A percentile compares a stretch with the other conserved stretches of the same genome.
Conservation (phyloP, 495 filamentous ascomycete genomes). For the Tuber microsphaerosporum region DNA sequence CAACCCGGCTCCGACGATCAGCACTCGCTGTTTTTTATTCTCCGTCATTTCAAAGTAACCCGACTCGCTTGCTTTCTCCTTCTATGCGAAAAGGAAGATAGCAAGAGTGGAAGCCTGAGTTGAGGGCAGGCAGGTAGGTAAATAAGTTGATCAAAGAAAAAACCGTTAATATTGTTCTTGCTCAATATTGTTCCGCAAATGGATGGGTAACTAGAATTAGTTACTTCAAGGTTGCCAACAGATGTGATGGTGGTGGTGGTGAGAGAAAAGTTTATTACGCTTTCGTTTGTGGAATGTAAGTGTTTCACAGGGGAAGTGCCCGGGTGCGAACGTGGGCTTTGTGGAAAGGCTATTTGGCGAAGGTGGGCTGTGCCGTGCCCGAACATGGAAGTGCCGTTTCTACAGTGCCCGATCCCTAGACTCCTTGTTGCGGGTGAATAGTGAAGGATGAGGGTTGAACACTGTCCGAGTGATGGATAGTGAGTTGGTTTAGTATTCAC, state of each 20-base stretch:
- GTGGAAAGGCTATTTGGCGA: not conserved
- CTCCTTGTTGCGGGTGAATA: not conserved
- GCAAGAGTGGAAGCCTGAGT: not conserved
- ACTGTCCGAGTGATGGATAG: not conserved
- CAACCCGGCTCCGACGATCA: not conserved
- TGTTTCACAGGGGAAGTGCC: not conserved
- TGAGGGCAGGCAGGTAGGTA: not conserved
- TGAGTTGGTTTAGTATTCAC: not conserved
- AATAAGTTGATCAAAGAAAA: not conserved
- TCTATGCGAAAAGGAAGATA: not conserved
- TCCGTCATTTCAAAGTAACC: not conserved
- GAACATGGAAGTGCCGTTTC: not conserved
- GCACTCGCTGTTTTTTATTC: not conserved
- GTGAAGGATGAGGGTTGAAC: not conserved
- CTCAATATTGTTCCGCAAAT: not conserved
- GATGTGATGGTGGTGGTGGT: not conserved
- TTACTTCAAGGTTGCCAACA: not conserved
- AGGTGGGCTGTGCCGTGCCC: not conserved
- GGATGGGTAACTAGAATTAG: not conserved
- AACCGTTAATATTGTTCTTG: not conserved
- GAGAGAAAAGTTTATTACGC: not conserved
- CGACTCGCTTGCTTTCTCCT: not conserved
- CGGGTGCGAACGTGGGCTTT: not conserved
- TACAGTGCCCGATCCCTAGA: not conserved
- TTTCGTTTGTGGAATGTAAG: not conserved